Base-by-base conservation (phyloP, 768 basidiomycete genomes). In the Macrolepiota fuliginosa region DNA sequence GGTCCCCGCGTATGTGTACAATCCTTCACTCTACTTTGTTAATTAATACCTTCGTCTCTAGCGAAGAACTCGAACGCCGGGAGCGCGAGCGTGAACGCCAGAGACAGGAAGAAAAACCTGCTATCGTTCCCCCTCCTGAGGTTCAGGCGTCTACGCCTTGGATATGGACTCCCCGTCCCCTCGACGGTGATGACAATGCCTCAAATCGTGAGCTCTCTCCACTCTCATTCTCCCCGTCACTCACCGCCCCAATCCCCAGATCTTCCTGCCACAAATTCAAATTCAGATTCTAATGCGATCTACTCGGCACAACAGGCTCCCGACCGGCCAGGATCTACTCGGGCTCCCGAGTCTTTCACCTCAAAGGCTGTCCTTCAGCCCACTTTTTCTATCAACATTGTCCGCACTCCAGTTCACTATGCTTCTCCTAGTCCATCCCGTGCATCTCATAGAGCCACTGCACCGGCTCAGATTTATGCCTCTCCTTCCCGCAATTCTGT, bases 381-480 rank as follows among this genome's bases (percentile, higher is more conserved):
- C 1, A 90, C 90, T 1, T 92, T 91, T 66, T 86, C 87, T 1
- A 67, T 83, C n/a, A 83, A 76, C 58, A 87, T 90, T 69, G 77
- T 91, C 35, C 86, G 90, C 52, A 89, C 85, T 2, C 90, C 90
- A 1, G 78, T 80, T 4, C 81, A 90, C 67, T 91, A 90, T 64
- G 65, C 62, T 56, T 63, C 65, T 10, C 67, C 72, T 9, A 54
- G 64, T 11, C 61, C 66, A 24, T 56, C 62, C 52, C 32, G 56
- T 24, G 27, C 36, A 42, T 52, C 54, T 52, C 60, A 61, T 45
- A 24, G 63, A 61, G 35, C 49, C 15, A 27, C 53, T 27, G 36
- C 50, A 4, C 50, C 58, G 4, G 24, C 50, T 10, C 58, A 59
- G 49, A 59, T 59, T 36, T 59, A 59, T 22, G 61, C 62, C 29